A percentile compares a stretch with the other conserved stretches of the same genome.
phyloP scores from a whole-genome alignment of 1,139 yeast genomes.

The Blastobotrys buckinghamii region DNA sequence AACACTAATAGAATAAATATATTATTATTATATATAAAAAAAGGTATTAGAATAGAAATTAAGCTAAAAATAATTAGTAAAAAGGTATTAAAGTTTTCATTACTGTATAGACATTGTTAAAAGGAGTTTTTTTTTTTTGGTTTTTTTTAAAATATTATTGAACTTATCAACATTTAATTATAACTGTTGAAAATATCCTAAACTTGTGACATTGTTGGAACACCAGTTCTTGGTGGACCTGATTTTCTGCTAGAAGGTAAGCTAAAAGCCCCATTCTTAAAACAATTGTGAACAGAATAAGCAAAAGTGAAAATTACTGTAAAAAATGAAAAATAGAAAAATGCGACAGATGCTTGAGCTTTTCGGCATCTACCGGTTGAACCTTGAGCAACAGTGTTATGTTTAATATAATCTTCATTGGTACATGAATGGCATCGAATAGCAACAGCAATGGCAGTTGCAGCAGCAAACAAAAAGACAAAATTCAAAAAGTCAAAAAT shows the following conservation, averaged over 20 bases:
- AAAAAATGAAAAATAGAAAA: slow-evolving; percentile 81
- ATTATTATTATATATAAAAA: neutral
- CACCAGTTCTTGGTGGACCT: slow-evolving; percentile 66
- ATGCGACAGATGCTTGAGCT: slow-evolving; percentile 88
- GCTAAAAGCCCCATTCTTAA: slow-evolving; percentile 74
- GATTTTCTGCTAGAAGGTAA: slow-evolving; percentile 39
- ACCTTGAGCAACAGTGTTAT: slow-evolving; percentile 70
- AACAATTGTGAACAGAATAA: slow-evolving; percentile 52
- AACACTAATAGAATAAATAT: neutral
- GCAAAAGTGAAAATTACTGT: slow-evolving; percentile 63
- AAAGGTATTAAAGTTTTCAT: neutral
- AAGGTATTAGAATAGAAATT: neutral
- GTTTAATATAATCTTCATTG: slow-evolving; percentile 56
- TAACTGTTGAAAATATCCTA: slow-evolving; percentile 13
- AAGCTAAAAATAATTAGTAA: neutral
- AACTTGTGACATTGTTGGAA: slow-evolving; percentile 84
- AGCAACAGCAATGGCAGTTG: slow-evolving; percentile 88
- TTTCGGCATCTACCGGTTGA: slow-evolving; percentile 81
- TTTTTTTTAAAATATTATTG: neutral
- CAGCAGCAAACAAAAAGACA: slow-evolving; percentile 91
- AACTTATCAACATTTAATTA: neutral
- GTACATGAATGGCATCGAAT: slow-evolving; percentile 80
- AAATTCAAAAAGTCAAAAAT: slow-evolving; percentile 78
- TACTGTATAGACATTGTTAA: too few relatives aligned
- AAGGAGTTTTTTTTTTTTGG: neutral